Base-by-base conservation (phyloP, 2,329 filamentous ascomycete genomes). In the Aspergillus terreus region DNA sequence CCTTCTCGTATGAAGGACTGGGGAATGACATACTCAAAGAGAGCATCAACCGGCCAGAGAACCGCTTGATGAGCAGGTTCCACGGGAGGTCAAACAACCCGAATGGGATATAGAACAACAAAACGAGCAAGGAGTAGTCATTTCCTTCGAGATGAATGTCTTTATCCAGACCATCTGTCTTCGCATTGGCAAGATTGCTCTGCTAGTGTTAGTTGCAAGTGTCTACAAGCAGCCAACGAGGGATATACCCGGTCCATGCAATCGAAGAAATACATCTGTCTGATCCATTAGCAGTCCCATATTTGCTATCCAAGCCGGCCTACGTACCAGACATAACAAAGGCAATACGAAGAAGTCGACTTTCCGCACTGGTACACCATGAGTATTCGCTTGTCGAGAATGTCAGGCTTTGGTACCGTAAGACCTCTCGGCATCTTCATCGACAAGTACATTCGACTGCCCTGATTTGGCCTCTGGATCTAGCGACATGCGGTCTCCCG, bases 91-190 rank as follows among this genome's bases (percentile, higher is more conserved):
- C 76, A 47, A 70, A 76, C 1, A 80, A 58, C 1, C 76, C 76
- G 52, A 78, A 78, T 0, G 78, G 78, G 2, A 80, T 71, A 50
- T 80, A 79, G 55, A 80, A 80, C 0, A 80, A 62, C 3, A 79
- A 58, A 4, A 80, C 72, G 1, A 64, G 47, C 2, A 66, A 45
- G 1, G 62, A 65, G 25, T 65, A 66, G 11, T 71, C 52, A 74
- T 78, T 50, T 56, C 66, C 45, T 71, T 64, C 44, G 2, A 66
- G 55, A 7, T 61, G 30, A 14, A 65, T 47, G 44, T 79, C 77
- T 15, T 62, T 58, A n/a, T 75, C 71, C 33, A 76, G 65, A 4
- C 76, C 76, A 49, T 79, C 76, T 0, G 78, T 80, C 53, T 80
- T 77, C 0, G 78, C 62, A 48, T 65, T 65, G 19, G 58, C 61